phyloP scores from a whole-genome alignment of 2,329 filamentous ascomycete genomes.

The Ophiostoma himal-ulmi region DNA sequence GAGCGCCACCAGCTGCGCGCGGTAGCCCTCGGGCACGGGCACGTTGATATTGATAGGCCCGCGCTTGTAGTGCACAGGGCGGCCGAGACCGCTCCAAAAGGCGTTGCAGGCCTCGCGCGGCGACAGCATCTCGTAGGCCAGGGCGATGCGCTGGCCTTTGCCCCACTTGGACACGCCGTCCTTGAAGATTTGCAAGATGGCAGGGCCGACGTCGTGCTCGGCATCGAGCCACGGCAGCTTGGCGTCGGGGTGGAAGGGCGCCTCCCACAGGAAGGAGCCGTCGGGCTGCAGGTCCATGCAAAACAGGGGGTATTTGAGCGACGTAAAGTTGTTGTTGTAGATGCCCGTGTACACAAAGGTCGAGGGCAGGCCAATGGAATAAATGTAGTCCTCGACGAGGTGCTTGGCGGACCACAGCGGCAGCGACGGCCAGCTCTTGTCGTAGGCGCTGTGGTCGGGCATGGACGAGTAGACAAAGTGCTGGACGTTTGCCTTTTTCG shows the following conservation, averaged over 20 bases:
- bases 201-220: conserved; percentile 91
- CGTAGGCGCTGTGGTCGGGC: conserved; percentile 85
- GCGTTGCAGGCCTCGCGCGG: conserved; percentile 74
- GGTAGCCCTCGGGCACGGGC: conserved; percentile 79
- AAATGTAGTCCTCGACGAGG: conserved; percentile 84
- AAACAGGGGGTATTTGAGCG: conserved; percentile 84
- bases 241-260: conserved; percentile 84
- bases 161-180: conserved; percentile 84
- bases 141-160: conserved; percentile 63
- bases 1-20: conserved; percentile 71
- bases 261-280: conserved; percentile 85
- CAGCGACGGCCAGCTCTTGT: conserved; percentile 69
- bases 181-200: conserved; percentile 90
- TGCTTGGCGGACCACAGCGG: conserved; percentile 92
- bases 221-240: conserved; percentile 93
- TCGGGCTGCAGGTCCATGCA: conserved; percentile 85
- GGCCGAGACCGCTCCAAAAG: conserved; percentile 71
- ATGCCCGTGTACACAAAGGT: conserved; percentile 96
- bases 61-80: conserved; percentile 71
- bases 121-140: conserved; percentile 85
- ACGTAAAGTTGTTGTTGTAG: conserved; percentile 99
- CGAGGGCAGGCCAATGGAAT: conserved; percentile 71
- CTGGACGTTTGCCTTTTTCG: conserved; percentile 74
- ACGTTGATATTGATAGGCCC: conserved; percentile 79
- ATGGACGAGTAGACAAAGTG: conserved; percentile 97